A percentile compares a stretch with the other conserved stretches of the same genome.
These are phyloP conservation scores for Brassica carinata DNA, from an alignment of 345 rosid genomes.

Conservation along the genomic window DNA sequence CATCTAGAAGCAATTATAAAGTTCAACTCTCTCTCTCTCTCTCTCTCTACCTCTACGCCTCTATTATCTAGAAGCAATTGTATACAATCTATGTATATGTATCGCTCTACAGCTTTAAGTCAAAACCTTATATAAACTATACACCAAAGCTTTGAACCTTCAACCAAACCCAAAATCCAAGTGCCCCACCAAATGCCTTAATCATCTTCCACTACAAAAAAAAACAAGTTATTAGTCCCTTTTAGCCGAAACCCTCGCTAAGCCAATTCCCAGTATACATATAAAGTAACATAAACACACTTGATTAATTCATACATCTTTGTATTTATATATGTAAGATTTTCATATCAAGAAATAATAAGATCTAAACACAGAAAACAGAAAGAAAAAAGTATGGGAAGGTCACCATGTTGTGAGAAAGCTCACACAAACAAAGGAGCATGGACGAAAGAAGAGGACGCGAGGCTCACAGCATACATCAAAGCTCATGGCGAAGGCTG, in stretches of 20 bases:
- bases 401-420: constrained; percentile 79
- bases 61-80: constrained; percentile 36
- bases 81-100: background rate
- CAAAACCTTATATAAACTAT: constrained; percentile 42
- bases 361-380: constrained; percentile 25
- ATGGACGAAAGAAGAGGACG: constrained; percentile 63
- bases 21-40: constrained; percentile 36
- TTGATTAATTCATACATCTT: constrained; percentile 2
- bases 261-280: constrained; percentile 6
- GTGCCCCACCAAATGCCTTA: constrained; percentile 40
- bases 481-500: constrained; percentile 75
- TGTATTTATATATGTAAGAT: constrained; percentile 28
- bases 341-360: constrained; percentile 4
- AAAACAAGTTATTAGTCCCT: constrained; percentile 22
- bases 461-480: constrained; percentile 58
- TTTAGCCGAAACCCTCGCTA: constrained; percentile 34
- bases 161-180: constrained; percentile 45
- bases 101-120: constrained; percentile 32
- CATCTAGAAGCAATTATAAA: constrained; percentile 86
- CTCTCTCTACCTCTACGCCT: constrained; percentile 3
- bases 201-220: constrained; percentile 26
- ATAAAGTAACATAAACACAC: constrained; percentile 8
- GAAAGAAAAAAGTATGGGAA: constrained; percentile 48
- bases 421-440: constrained; percentile 78
- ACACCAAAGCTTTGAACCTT: constrained; percentile 37